These are phyloP conservation scores for Nepenthes mirabilis DNA, from an alignment of 148 eudicot genomes.

Conservation along the genomic window DNA sequence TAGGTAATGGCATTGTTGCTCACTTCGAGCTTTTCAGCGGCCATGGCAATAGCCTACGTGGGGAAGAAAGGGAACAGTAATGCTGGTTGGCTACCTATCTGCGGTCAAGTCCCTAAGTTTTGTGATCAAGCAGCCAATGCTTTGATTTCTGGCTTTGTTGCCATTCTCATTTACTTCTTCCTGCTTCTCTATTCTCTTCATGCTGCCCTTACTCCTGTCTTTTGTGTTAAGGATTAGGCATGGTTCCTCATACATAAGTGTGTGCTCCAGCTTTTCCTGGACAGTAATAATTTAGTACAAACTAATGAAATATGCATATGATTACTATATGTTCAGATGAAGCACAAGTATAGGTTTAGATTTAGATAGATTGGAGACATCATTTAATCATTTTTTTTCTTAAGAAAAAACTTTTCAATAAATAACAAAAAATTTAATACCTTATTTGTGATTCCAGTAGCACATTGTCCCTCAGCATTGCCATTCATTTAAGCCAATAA, in stretches of 20 bases:
- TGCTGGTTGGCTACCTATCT: slow-evolving; percentile 91
- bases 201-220: slow-evolving; percentile 33
- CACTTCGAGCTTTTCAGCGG: slow-evolving; percentile 58
- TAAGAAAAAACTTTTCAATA: no score
- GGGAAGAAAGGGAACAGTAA: slow-evolving; percentile 64
- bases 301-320: no score
- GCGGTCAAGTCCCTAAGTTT: slow-evolving; percentile 69
- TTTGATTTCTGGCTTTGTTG: slow-evolving; percentile 42
- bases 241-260: neutral
- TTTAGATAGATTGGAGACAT: no score
- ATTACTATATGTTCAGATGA: no score
- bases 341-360: no score
- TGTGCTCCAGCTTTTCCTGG: no score
- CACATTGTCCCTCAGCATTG: neutral
- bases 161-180: slow-evolving; percentile 33
- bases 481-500: neutral
- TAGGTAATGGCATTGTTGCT: slow-evolving; percentile 46
- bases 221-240: slow-evolving; percentile 5
- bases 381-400: no score
- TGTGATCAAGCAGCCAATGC: slow-evolving; percentile 49
- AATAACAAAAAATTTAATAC: no score
- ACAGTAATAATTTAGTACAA: no score
- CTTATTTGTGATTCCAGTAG: neutral
- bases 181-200: slow-evolving; percentile 48
- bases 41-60: slow-evolving; percentile 61